phyloP scores from a whole-genome alignment of 352 stramenopile genomes.

The Globisporangium lucens region DNA sequence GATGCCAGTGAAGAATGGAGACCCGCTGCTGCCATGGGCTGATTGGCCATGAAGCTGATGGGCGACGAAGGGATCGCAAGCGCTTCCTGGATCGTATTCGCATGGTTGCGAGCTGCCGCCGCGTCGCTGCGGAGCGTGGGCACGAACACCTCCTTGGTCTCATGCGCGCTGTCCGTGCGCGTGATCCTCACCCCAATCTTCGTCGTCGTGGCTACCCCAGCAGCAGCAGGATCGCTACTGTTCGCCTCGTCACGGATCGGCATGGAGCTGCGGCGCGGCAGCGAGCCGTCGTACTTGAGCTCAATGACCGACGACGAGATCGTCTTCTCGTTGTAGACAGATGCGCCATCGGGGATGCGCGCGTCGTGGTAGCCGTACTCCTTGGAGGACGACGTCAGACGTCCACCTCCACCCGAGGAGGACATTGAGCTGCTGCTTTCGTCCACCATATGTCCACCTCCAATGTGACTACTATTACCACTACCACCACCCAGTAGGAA shows the following conservation, averaged over 20 bases:
- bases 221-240: slow-evolving; percentile 7
- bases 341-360: neutral
- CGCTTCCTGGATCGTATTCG: neutral
- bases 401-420: neutral
- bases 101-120: neutral
- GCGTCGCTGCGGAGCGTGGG: slow-evolving; percentile 18
- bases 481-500: neutral
- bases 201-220: neutral
- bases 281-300: slow-evolving; percentile 12
- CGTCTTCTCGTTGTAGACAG: neutral
- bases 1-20: neutral
- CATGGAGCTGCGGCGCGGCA: slow-evolving; percentile 5
- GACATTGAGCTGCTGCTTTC: neutral
- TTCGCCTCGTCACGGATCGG: slow-evolving; percentile 1
- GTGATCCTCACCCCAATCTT: neutral
- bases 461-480: neutral
- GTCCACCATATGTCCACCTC: neutral
- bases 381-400: neutral
- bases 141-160: slow-evolving; percentile 58
- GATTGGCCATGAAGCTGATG: neutral
- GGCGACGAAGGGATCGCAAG: neutral
- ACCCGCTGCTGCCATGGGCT: neutral
- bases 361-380: slow-evolving; percentile 11
- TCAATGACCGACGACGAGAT: slow-evolving; percentile 13
- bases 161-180: slow-evolving; percentile 41